Evolutionary conservation across 192 early-diverging fungal species (phyloP).

Genomic region (Coemansia sp.): DNA sequence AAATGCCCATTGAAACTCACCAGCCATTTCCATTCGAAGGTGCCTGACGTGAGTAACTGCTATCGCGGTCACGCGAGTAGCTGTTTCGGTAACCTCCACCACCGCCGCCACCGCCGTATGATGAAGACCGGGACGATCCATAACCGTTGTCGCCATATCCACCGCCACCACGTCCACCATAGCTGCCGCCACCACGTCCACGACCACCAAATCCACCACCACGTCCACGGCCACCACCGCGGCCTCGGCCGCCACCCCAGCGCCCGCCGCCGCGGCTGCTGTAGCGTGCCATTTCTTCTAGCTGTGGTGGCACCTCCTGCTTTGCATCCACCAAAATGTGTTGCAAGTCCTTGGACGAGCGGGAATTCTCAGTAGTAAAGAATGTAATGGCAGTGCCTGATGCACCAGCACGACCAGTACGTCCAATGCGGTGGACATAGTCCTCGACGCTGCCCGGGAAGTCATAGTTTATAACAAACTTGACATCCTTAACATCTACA

Average conservation of each 20-base stretch:
- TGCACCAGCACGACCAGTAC: constrained; percentile 92
- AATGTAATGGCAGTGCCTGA: constrained; percentile 91
- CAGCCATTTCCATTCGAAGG: constrained; percentile 22
- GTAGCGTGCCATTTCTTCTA: constrained; percentile 68
- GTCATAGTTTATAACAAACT: constrained; percentile 96
- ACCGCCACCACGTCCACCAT: constrained; percentile 18
- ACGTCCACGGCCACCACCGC: constrained; percentile 19
- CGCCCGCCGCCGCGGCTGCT: constrained; percentile 60
- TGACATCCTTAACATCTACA: constrained; percentile 89
- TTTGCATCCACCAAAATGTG: constrained; percentile 88
- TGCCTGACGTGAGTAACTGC: constrained; percentile 30
- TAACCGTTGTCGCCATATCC: constrained; percentile 29
- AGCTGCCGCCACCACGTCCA: constrained; percentile 26
- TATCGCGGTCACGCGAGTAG: constrained; percentile 14
- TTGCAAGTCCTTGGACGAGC: constrained; percentile 78
- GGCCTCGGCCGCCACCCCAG: constrained; percentile 55
- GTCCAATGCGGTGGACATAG: constrained; percentile 92
- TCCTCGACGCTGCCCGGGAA: constrained; percentile 91
- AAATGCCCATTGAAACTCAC: neutral
- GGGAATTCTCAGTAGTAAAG: constrained; percentile 86
- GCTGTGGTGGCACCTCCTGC: constrained; percentile 80
- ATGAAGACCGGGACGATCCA: constrained; percentile 36
- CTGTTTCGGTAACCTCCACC: constrained; percentile 12
- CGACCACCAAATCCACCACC: constrained; percentile 6
- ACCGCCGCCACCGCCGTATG: constrained; percentile 27